Evolutionary conservation across 2,329 filamentous ascomycete genomes (phyloP), one percentile per base, ranked within the genome.

Genomic region (Orbilia ellipsospora): DNA sequence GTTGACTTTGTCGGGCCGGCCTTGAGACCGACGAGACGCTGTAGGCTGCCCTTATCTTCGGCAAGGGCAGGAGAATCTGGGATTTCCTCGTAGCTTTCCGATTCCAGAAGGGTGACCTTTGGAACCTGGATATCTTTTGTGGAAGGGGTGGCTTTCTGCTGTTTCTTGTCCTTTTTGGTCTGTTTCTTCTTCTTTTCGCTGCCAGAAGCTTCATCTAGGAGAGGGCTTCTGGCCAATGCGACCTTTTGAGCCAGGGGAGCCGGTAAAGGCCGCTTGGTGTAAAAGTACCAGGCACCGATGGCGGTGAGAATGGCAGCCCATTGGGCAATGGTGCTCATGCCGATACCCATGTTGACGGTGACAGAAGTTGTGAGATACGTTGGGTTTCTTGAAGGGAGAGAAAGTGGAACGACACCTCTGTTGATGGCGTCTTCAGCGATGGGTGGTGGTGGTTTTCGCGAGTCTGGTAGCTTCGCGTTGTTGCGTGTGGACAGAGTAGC

Each of bases 21-120:
- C 54, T 76, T 76, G 61, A 76, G 62, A 13, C 72, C 64, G 7
- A 65, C 72, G 31, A 76, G 66, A 18, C 72, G 64, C 36, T 76
- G 72, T 5, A 76, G 72, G 48, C 72, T 76, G n/a, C 66, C 72
- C 23, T 69, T 69, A 28, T 76, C 72, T 52, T 76, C 72, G n/a
- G 42, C 42, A n/a, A 70, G 20, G 4, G 64, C 52, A 15, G 45
- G 59, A 15, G 65, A 69, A 15, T 60, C 64, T 13, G 64, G 64
- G 20, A 63, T 64, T 28, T 65, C 64, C 13, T 76, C 72, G 20
- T 65, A 61, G 50, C 28, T 28, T 20, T 65, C 72, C 2, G 65
- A 60, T 40, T 65, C 66, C 40, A 70, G 18, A n/a, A 56, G n/a
- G 13, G 60, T 66, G 16, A 76, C 64, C 16, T 54, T 76, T 51